These are phyloP conservation scores for Blastobotrys attinorum DNA, from an alignment of 805 yeast species.

Conservation along the genomic window DNA sequence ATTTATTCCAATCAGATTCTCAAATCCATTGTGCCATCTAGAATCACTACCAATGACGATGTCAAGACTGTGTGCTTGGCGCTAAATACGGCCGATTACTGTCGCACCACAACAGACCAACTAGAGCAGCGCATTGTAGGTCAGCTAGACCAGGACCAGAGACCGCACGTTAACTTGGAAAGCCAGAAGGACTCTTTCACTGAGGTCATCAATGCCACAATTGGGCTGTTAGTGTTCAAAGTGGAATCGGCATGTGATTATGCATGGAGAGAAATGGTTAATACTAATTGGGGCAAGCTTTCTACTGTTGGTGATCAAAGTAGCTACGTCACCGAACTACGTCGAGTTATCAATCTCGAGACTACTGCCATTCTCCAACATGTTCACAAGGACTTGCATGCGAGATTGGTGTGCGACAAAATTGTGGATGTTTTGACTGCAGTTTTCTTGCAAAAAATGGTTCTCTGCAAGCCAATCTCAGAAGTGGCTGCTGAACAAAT, in stretches of 20 bases:
- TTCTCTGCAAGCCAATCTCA: slow-evolving; percentile 57
- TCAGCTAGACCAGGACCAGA: slow-evolving; percentile 35
- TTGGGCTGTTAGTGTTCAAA: slow-evolving; percentile 48
- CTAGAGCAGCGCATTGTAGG: slow-evolving; percentile 53
- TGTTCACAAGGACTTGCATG: slow-evolving; percentile 61
- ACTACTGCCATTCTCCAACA: slow-evolving; percentile 30
- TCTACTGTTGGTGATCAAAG: slow-evolving; percentile 62
- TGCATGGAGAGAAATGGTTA: slow-evolving; percentile 77
- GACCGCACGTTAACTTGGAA: slow-evolving; percentile 44
- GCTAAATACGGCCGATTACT: slow-evolving; percentile 84
- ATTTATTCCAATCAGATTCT: slow-evolving; percentile 50
- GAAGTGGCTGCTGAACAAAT: slow-evolving; percentile 75
- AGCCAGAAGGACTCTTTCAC: slow-evolving; percentile 48
- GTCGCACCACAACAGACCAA: slow-evolving; percentile 70
- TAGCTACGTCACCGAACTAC: slow-evolving; percentile 55
- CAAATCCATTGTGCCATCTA: slow-evolving; percentile 40
- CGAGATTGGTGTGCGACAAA: slow-evolving; percentile 67
- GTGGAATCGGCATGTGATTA: slow-evolving; percentile 54
- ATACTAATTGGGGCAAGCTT: slow-evolving; percentile 63
- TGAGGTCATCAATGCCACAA: slow-evolving; percentile 49
- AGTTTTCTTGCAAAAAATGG: slow-evolving; percentile 50
- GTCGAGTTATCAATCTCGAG: slow-evolving; percentile 37
- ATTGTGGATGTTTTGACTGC: slow-evolving; percentile 56
- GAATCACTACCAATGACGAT: slow-evolving; percentile 46
- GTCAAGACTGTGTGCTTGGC: slow-evolving; percentile 60